Evolutionary conservation across 495 filamentous ascomycete genomes (phyloP), one percentile per base, ranked within the genome.

Genomic region (Sordaria brevicollis): DNA sequence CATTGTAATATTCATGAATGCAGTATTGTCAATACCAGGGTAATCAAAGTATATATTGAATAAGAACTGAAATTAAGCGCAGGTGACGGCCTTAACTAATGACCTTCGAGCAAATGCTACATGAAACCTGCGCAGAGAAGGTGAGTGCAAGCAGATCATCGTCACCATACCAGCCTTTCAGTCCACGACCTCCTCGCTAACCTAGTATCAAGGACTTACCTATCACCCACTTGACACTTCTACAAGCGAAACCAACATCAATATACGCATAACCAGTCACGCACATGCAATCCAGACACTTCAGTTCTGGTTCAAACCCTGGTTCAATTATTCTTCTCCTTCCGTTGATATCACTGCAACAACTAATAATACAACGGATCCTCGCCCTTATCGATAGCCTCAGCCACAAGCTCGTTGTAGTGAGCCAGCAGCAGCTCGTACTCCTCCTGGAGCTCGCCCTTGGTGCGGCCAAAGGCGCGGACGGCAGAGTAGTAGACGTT

Each of bases 401-500:
- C 77, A 9, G 72, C 65, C 9, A 80, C 75, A 35, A 77, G 69
- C 67, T 73, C 29, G 36, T 78, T 71, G 66, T 79, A 80, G 34
- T 76, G 71, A 2, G 74, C 77, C 17, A 80, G 19, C 70, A 75
- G 75, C 68, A 77, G 75, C 41, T 80, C 77, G 38, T 80, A 80
- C 35, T 72, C 74, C 13, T 71, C 62, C 19, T 77, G 66, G 10
- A 76, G 67, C 29, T 73, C 77, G 54, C 81, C 81, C 41, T 71
- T 71, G 5, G 74, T 43, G 65, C 76, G 76, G 9, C 66, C 71
- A 72, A 84, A 83, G 0, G 74, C 70, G 35, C 79, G 73, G 15
- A 85, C 84, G 25, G 82, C 83, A 17, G 75, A 68, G 67, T 83
- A 83, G 65, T 86, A 86, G 0, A 82, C 78, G 13, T 84, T 71